phyloP scores from a whole-genome alignment of 2,329 filamentous ascomycete species.

The Penicillium sclerotigenum region DNA sequence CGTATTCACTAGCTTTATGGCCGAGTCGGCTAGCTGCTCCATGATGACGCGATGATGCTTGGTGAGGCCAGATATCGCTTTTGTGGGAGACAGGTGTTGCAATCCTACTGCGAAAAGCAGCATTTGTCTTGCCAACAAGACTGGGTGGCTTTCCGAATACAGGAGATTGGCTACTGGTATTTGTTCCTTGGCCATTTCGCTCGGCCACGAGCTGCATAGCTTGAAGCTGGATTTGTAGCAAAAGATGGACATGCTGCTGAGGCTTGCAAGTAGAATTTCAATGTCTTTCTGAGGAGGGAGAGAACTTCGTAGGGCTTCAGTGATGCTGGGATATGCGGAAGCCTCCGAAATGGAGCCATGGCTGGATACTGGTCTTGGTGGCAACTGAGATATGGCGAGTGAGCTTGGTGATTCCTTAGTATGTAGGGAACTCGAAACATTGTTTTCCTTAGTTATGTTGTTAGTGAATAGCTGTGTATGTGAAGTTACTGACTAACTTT shows the following conservation, averaged over 20 bases:
- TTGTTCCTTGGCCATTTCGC: not conserved
- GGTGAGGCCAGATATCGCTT: conserved; percentile 17
- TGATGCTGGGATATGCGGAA: not conserved
- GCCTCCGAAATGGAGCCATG: not conserved
- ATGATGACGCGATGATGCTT: conserved; percentile 25
- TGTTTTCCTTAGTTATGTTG: not conserved
- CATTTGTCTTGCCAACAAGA: conserved; percentile 34
- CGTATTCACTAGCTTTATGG: conserved; percentile 25
- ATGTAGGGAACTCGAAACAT: not conserved
- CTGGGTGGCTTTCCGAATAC: conserved; percentile 26
- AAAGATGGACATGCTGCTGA: not conserved
- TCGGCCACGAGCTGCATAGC: conserved; percentile 2
- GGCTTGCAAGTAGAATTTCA: not conserved
- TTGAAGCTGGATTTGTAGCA: conserved; percentile 5
- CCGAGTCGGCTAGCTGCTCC: not conserved
- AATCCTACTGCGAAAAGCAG: conserved; percentile 32
- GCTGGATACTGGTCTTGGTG: not conserved
- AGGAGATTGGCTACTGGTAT: conserved; percentile 2
- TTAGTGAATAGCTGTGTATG: not conserved
- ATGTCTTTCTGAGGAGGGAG: not conserved
- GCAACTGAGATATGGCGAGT: not conserved
- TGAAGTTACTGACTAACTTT: not conserved
- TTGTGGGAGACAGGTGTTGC: conserved; percentile 18
- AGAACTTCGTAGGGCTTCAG: not conserved
- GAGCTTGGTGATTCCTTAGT: not conserved